Evolutionary conservation across 2,329 filamentous ascomycete species (phyloP), one percentile per base, ranked within the genome.

Genomic region (Alternaria conjuncta): DNA sequence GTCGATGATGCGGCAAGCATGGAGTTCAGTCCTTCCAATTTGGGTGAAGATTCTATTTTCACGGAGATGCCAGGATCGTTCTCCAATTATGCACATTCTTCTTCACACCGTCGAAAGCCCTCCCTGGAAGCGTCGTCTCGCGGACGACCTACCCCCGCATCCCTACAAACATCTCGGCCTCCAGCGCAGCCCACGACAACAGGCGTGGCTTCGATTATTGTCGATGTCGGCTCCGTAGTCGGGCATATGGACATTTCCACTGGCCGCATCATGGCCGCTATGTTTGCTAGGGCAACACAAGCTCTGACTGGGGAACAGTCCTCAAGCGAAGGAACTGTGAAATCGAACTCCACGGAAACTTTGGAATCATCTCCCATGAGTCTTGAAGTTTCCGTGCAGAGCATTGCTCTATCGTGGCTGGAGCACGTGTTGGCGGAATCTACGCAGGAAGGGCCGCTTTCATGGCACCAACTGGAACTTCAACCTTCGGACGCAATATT

Each of bases 21-120:
- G 12, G 61, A 71, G 20, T 78, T 79, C 49, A 66, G 65, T 18
- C 66, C 74, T 13, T 66, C 77, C 8, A 76, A 75, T 25, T 56
- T 80, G 9, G 78, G 69, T 6, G 73, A 78, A 57, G 76, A 79
- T 55, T 80, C 79, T 0, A 77, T 79, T 23, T 79, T 79, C 59
- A 78, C 78, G 54, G 75, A 80, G 21, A 80, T 84, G 73, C 83
- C 83, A 18, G 83, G 83, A 0, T 79, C 82, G 0, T 85, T 85
- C 66, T 85, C 83, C 0, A 77, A 79, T 23, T 84, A 85, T 66
- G 82, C 82, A 3, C 79, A 84, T 45, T 75, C 80, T 26, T 80
- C 78, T 7, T 75, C 78, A 10, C 68, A 76, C 11, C 73, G 75
- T 50, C 72, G 69, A 13, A 73, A 71, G 56, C 58, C 59, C 47